Evolutionary conservation across 2,329 filamentous ascomycete species (phyloP), one percentile per base, ranked within the genome.

Genomic region (Neonectria ditissima): DNA sequence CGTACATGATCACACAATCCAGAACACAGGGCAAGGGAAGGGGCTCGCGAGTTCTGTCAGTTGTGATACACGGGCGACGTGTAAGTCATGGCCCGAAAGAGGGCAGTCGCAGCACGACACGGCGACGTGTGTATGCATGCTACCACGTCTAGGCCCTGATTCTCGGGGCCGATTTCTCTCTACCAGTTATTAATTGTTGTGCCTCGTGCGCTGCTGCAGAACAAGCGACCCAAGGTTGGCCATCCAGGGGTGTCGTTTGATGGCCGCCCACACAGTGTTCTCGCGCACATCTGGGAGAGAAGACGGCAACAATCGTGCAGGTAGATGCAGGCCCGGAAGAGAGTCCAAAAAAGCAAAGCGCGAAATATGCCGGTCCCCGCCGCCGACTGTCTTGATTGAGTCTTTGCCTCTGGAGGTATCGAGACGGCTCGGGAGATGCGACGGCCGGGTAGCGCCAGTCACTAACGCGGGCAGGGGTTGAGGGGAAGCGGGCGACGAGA

Each of bases 111-210:
- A 63, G 66, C 55, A 57, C 53, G 63, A 65, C 65, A 68, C 60
- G 64, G 66, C 72, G 71, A 69, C 69, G 69, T 50, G 69, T 71
- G 71, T 50, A 71, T 71, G 71, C 62, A 66, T 63, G 59, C 53
- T 69, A 57, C 62, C 62, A 54, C 55, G 54, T 57, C 45, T 62
- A 56, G 60, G 65, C 65, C 47, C 54, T 55, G 58, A 58, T 28
- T 45, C 59, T 32, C 37, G 28, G 53, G 47, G 60, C 61, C 28
- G 16, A 11, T 56, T 56, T 47, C 51, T 55, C 32, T 53, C 30
- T 61, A 48, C 48, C 52, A 57, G 44, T 45, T 34, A 59, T 45
- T 34, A 59, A 26, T 54, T 47, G 20, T 61, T 53, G 24, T 56
- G 26, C 30, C 13, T 41, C 32, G 24, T 43, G 37, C 37, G 37